Base-by-base conservation (phyloP, 176 grass and related monocot species). In the Ensete ventricosum region DNA sequence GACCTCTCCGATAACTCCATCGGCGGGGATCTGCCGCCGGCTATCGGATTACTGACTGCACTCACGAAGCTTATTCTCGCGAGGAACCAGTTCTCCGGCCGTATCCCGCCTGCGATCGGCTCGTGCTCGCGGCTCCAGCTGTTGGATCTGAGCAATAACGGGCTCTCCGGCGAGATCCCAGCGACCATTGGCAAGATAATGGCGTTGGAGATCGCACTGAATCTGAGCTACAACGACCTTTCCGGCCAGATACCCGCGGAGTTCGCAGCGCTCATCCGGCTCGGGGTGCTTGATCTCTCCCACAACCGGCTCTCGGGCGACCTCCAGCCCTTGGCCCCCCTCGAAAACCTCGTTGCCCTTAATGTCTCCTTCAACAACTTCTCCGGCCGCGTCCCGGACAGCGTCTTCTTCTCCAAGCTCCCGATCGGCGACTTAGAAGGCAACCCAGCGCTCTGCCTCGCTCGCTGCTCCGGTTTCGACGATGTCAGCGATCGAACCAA, bases 1-100 rank as follows among this genome's bases (percentile, higher is more conserved):
- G 92, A 96, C 80, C 81, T 96, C 78, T 96, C 92, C 7, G 79
- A 87, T 84, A 96, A 96, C 57, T 43, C 73, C 73, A 85, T 96
- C 14, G 50, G 20, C 24, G 92, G 92, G 26, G 59, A 48, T 7
- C 62, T 92, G 50, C 89, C 89, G 1, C 69, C 89, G 0, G 78
- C 86, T 21, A 27, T 96, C 5, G 81, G 89, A 21, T 77, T 66
- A 62, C 92, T 96, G 53, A 82, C 80, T 0, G 89, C 92, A 54
- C 85, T 96, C 64, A 96, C 89, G 0, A 96, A 96, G 78, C 86
- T 96, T 34, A 34, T 90, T 11, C 79, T 96, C 1, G 83, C 62
- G 6, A 77, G 84, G 12, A 96, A 96, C 78, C 73, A 74, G 27
- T 78, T 96, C 21, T 78, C 76, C 0, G 89, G 92, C 0, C 13